phyloP scores from a whole-genome alignment of 164 flowering plant species.

The Litsea cubeba region DNA sequence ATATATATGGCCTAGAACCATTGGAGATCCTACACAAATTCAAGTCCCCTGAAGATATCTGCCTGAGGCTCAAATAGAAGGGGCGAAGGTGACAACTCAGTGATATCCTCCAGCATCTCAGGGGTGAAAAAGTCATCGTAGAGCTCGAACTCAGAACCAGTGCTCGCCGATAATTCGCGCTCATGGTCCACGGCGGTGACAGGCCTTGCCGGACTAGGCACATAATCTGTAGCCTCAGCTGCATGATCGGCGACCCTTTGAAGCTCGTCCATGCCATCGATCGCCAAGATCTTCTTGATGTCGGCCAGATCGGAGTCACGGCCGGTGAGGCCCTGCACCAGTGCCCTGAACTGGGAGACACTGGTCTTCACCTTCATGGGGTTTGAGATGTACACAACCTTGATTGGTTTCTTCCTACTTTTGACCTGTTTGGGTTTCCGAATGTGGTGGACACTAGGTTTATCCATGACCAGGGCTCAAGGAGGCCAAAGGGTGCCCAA shows the following conservation, averaged over 20 bases:
- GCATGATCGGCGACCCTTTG: slow-evolving; percentile 4
- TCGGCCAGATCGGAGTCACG: slow-evolving; percentile 11
- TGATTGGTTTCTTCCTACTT: slow-evolving; percentile 22
- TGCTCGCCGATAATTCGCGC: slow-evolving; percentile 8
- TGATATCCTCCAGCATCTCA: slow-evolving; percentile 29
- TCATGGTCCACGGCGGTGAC: not conserved
- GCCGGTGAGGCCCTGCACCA: slow-evolving; percentile 86
- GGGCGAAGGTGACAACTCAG: slow-evolving; percentile 21
- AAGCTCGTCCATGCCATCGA: not conserved
- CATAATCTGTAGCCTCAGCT: not conserved
- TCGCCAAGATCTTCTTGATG: slow-evolving; percentile 2
- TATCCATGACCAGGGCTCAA: slow-evolving; percentile 1
- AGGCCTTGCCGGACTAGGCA: not conserved
- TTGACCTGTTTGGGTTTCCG: not conserved
- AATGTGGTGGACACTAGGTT: not conserved
- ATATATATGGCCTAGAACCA: not conserved
- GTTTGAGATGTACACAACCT: slow-evolving; percentile 75
- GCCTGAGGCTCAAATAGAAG: slow-evolving; percentile 18
- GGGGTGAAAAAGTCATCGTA: slow-evolving; percentile 30
- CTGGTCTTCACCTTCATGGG: slow-evolving; percentile 78
- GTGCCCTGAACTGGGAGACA: slow-evolving; percentile 59
- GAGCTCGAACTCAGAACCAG: slow-evolving; percentile 12
- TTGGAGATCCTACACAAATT: slow-evolving; percentile 6
- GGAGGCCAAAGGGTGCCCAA: not conserved
- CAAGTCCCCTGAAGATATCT: slow-evolving; percentile 18